phyloP scores from a whole-genome alignment of 1,284 basidiomycete genomes.

The Agaricales sp. region DNA sequence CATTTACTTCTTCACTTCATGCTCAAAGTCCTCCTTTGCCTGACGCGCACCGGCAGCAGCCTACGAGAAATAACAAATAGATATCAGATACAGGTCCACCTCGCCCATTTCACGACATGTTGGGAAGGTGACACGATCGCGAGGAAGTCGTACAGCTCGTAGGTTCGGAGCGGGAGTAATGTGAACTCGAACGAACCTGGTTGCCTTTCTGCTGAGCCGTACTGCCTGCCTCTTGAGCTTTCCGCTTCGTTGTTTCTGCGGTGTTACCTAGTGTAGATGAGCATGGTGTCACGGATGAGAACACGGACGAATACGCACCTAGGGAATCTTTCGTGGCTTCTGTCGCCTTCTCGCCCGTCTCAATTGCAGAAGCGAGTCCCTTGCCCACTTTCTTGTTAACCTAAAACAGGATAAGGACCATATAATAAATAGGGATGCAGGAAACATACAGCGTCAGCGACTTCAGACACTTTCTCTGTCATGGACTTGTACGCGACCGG shows the following conservation, averaged over 20 bases:
- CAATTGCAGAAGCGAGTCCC: constrained; percentile 52
- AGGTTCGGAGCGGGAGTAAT: not conserved
- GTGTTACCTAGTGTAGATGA: constrained; percentile 22
- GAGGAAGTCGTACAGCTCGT: too few relatives aligned
- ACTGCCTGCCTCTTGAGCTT: constrained; percentile 24
- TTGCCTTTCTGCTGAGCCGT: constrained; percentile 24
- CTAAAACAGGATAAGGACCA: constrained; percentile 20
- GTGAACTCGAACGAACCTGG: constrained; percentile 23
- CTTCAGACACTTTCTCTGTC: constrained; percentile 54
- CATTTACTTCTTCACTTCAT: constrained; percentile 31
- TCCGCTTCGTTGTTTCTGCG: constrained; percentile 22
- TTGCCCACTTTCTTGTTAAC: constrained; percentile 53
- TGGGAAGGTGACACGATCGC: too few relatives aligned
- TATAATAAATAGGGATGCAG: not conserved
- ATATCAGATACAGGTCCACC: not conserved
- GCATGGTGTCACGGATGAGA: not conserved
- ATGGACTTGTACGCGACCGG: constrained; percentile 36
- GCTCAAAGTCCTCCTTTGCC: constrained; percentile 34
- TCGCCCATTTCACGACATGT: too few relatives aligned
- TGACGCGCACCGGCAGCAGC: constrained; percentile 30
- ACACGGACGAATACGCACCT: constrained; percentile 23
- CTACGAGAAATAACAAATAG: constrained; percentile 17
- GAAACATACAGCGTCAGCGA: constrained; percentile 41
- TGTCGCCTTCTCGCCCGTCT: constrained; percentile 48
- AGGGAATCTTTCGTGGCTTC: constrained; percentile 44